Conservation (phyloP, 805 yeast genomes). For the Nakazawaea wickerhamii region DNA sequence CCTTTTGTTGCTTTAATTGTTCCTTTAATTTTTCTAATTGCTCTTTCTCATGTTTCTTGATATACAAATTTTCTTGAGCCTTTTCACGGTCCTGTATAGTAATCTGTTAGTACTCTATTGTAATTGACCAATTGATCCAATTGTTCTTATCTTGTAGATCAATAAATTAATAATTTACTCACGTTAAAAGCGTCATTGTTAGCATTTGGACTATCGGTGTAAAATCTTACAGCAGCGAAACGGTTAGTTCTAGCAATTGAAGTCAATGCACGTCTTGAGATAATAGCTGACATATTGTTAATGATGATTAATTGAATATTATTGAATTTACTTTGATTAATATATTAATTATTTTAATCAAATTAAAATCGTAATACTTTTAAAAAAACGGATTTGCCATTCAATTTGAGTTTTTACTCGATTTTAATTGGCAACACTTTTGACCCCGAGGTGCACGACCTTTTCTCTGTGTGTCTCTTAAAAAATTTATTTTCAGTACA, state of each 20-base stretch:
- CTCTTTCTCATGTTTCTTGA: constrained; percentile 87
- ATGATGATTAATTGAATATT: neutral
- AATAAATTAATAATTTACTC: constrained; percentile 22
- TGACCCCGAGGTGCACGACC: neutral
- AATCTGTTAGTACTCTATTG: constrained; percentile 22
- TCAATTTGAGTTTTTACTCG: neutral
- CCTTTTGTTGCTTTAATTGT: constrained; percentile 70
- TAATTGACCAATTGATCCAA: neutral
- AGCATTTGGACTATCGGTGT: constrained; percentile 44
- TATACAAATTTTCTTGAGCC: constrained; percentile 82
- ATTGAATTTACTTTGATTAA: constrained; percentile 4
- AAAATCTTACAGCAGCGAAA: constrained; percentile 28
- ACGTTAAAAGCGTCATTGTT: constrained; percentile 57
- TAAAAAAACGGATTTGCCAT: neutral
- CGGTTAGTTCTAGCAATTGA: constrained; percentile 26
- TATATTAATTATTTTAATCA: no score
- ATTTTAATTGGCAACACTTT: constrained; percentile 6
- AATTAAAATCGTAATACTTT: no score
- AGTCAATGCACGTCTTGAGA: constrained; percentile 34
- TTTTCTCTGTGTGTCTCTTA: neutral
- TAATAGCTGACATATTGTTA: constrained; percentile 5
- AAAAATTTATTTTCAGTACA: neutral
- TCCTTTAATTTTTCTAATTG: constrained; percentile 73
- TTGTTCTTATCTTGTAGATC: neutral
- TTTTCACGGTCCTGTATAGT: constrained; percentile 74